A percentile compares a stretch with the other conserved stretches of the same genome.
Evolutionary conservation across 805 yeast species (phyloP).

Genomic region (Isabelozyma gotoi): DNA sequence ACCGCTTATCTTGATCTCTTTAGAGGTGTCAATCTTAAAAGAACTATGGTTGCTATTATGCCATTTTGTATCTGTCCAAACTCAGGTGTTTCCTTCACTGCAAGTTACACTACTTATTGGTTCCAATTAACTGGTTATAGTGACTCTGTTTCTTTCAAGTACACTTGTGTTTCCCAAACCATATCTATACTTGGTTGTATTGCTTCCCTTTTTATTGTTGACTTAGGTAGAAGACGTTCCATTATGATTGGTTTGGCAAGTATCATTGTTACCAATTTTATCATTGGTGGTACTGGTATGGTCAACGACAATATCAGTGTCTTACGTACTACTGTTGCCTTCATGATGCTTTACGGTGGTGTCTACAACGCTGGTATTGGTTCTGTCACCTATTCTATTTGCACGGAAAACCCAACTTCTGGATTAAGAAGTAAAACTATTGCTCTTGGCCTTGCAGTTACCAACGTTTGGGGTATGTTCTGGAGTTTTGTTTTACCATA

Average conservation of each 20-base stretch:
- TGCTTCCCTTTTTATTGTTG: conserved; percentile 3
- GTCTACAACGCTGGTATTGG: conserved; percentile 9
- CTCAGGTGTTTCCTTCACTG: conserved; percentile 8
- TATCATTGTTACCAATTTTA: conserved; percentile 2
- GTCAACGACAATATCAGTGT: neutral
- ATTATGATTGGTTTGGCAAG: conserved; percentile 1
- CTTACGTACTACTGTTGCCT: conserved; percentile 3
- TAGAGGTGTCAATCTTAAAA: conserved; percentile 6
- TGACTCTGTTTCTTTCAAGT: conserved; percentile 3
- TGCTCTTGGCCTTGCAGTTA: conserved; percentile 10
- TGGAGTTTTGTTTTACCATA: conserved; percentile 18
- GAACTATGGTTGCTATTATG: conserved; percentile 4
- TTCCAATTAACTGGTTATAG: conserved; percentile 8
- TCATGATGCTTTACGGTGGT: conserved; percentile 7
- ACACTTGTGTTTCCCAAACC: conserved; percentile 7
- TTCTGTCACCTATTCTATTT: conserved; percentile 5
- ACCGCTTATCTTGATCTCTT: conserved; percentile 10
- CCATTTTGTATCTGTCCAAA: conserved; percentile 6
- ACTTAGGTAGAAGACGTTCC: conserved; percentile 6
- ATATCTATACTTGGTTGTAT: conserved; percentile 6
- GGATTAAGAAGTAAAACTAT: conserved; percentile 14
- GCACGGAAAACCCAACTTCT: conserved; percentile 12
- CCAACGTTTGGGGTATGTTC: conserved; percentile 7
- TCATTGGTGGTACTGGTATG: conserved; percentile 8
- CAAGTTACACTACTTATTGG: conserved; percentile 8